A percentile compares a stretch with the other conserved stretches of the same genome.
phyloP scores from a whole-genome alignment of 169 alveolate species.

The Plasmodium berghei region DNA sequence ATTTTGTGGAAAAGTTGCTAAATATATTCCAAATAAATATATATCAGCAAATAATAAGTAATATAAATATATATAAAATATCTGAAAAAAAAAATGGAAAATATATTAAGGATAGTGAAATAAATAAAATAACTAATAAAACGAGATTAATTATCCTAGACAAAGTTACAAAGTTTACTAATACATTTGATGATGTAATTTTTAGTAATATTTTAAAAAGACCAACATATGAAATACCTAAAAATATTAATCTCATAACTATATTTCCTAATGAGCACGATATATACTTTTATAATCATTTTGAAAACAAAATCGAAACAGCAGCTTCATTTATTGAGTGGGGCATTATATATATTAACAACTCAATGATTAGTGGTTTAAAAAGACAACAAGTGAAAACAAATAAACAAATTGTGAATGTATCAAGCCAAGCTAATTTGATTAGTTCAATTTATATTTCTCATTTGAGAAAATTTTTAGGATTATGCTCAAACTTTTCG shows the following conservation, averaged over 20 bases:
- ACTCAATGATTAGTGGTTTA: background rate
- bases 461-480: slow-evolving; percentile 58
- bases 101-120: slow-evolving; percentile 20
- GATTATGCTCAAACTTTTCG: slow-evolving; percentile 27
- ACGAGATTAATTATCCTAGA: slow-evolving; percentile 33
- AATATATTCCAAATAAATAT: slow-evolving; percentile 63
- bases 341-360: slow-evolving; percentile 54
- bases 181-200: slow-evolving; percentile 42
- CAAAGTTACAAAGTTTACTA: slow-evolving; percentile 41
- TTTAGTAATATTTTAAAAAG: slow-evolving; percentile 39
- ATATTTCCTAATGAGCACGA: slow-evolving; percentile 39
- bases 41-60: slow-evolving; percentile 20
- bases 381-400: background rate
- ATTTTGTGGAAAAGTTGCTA: slow-evolving; percentile 38
- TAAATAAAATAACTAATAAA: background rate
- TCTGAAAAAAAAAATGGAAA: slow-evolving; percentile 15
- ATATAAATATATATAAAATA: slow-evolving; percentile 54
- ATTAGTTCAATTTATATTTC: slow-evolving; percentile 66
- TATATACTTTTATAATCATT: slow-evolving; percentile 45
- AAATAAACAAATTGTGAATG: slow-evolving; percentile 6
- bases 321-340: slow-evolving; percentile 73
- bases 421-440: slow-evolving; percentile 25
- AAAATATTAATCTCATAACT: slow-evolving; percentile 46
- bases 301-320: slow-evolving; percentile 45
- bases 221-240: slow-evolving; percentile 65